These are phyloP conservation scores for Sarocladium brachiariae DNA, from an alignment of 2,329 filamentous ascomycete genomes.

Conservation along the genomic window DNA sequence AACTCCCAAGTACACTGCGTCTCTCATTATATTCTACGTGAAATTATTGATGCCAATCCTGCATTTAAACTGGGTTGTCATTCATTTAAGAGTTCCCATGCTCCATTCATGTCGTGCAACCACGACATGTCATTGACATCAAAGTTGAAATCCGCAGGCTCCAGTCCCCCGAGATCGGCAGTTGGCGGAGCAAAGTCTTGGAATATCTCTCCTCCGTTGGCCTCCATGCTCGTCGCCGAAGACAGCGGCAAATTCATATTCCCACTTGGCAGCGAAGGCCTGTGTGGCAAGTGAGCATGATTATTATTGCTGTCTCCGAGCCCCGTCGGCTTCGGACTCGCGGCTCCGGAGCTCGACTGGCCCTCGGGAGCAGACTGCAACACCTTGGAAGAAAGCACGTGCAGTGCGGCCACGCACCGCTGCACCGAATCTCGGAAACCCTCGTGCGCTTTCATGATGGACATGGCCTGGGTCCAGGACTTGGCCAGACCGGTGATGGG, in stretches of 20 bases:
- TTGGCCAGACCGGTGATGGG: conserved; percentile 18
- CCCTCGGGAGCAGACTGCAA: conserved; percentile 14
- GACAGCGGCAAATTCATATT: background rate
- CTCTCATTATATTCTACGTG: background rate
- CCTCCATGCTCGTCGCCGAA: background rate
- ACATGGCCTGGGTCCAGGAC: conserved; percentile 27
- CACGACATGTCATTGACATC: conserved; percentile 26
- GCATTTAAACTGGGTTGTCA: no score
- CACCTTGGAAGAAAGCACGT: conserved; percentile 28
- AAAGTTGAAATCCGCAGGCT: conserved; percentile 22
- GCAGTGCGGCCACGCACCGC: conserved; percentile 25
- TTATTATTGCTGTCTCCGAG: conserved; percentile 9
- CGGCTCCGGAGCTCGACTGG: background rate
- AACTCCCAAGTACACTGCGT: no score
- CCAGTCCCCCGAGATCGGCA: conserved; percentile 17
- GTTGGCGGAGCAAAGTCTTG: conserved; percentile 18
- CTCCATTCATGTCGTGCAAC: conserved; percentile 26
- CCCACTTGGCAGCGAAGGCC: background rate
- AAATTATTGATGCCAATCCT: no score
- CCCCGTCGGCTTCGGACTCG: background rate
- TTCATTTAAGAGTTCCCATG: conserved; percentile 22
- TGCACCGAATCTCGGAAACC: conserved; percentile 25
- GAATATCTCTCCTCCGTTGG: conserved; percentile 10
- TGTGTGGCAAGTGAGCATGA: conserved; percentile 12
- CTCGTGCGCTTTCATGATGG: conserved; percentile 25